phyloP scores from a whole-genome alignment of 2,329 filamentous ascomycete species.

The Didymella segeticola region DNA sequence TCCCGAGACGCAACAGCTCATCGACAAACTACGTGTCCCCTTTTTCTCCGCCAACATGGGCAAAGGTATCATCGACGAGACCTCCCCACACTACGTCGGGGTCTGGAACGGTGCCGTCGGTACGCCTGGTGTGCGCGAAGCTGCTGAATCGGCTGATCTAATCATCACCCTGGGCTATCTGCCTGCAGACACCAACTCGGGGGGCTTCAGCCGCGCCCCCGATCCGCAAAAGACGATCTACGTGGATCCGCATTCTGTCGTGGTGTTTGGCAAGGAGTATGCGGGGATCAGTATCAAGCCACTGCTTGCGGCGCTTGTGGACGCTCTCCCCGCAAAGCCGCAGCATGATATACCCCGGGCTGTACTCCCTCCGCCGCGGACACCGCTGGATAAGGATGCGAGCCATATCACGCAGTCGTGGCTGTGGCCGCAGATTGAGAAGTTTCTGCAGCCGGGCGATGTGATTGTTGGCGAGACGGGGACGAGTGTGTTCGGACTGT shows the following conservation, averaged over 20 bases:
- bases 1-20: constrained; percentile 42
- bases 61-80: constrained; percentile 54
- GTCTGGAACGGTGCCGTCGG: constrained; percentile 52
- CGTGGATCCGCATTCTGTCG: constrained; percentile 49
- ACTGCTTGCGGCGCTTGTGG: constrained; percentile 40
- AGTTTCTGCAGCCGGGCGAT: constrained; percentile 48
- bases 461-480: constrained; percentile 53
- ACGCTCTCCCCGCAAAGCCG: constrained; percentile 29
- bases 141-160: constrained; percentile 46
- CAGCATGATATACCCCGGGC: constrained; percentile 35
- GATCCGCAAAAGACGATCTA: constrained; percentile 39
- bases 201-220: constrained; percentile 49
- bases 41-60: constrained; percentile 52
- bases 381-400: constrained; percentile 41
- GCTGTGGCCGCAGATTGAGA: constrained; percentile 52
- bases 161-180: constrained; percentile 50
- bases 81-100: constrained; percentile 49
- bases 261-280: constrained; percentile 45
- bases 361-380: constrained; percentile 34
- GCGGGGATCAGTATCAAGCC: constrained; percentile 47
- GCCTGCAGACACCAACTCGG: constrained; percentile 53
- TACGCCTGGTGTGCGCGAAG: constrained; percentile 46
- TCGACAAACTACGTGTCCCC: constrained; percentile 46
- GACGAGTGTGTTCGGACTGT: constrained; percentile 50
- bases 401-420: constrained; percentile 52